These are phyloP conservation scores for Pharus latifolius DNA, from an alignment of 176 grass and related monocot species.

Conservation along the genomic window DNA sequence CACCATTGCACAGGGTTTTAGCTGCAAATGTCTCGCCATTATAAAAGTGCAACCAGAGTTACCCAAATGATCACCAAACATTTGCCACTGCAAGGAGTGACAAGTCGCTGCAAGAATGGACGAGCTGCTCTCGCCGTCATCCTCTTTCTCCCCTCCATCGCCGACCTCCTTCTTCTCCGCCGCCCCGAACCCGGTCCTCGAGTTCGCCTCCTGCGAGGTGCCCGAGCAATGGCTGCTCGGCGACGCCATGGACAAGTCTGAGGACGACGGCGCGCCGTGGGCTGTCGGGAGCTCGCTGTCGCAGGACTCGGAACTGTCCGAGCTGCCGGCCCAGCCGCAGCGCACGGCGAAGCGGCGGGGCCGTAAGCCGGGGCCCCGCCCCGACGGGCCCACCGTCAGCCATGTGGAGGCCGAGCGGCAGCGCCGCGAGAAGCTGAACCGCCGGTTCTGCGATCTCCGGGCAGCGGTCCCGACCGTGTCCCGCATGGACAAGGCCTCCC, in stretches of 20 bases:
- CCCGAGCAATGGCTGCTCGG: constrained; percentile 39
- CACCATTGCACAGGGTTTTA: neutral
- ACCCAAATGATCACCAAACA: too few species aligned
- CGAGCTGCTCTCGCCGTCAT: constrained; percentile 23
- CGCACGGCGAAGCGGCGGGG: constrained; percentile 21
- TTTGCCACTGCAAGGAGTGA: neutral
- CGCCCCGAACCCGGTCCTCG: constrained; percentile 20
- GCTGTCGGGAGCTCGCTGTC: constrained; percentile 13
- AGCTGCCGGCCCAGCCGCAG: neutral
- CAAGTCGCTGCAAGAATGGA: neutral
- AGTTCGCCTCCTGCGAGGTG: constrained; percentile 39
- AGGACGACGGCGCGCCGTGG: neutral
- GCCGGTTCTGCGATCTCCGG: constrained; percentile 64
- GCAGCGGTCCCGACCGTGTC: constrained; percentile 70
- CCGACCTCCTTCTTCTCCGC: constrained; percentile 20
- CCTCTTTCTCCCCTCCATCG: constrained; percentile 14
- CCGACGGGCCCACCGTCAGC: constrained; percentile 17
- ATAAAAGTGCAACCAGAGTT: neutral
- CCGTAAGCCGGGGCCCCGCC: constrained; percentile 21
- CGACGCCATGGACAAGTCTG: constrained; percentile 13
- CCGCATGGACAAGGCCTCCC: constrained; percentile 90
- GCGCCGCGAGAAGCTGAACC: constrained; percentile 74
- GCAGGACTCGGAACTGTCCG: constrained; percentile 21
- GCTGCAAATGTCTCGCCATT: neutral
- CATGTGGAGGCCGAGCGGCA: constrained; percentile 79